A percentile compares a stretch with the other conserved stretches of the same genome.
Conservation (phyloP, 805 yeast species). For the Yamadazyma phyllophila region DNA sequence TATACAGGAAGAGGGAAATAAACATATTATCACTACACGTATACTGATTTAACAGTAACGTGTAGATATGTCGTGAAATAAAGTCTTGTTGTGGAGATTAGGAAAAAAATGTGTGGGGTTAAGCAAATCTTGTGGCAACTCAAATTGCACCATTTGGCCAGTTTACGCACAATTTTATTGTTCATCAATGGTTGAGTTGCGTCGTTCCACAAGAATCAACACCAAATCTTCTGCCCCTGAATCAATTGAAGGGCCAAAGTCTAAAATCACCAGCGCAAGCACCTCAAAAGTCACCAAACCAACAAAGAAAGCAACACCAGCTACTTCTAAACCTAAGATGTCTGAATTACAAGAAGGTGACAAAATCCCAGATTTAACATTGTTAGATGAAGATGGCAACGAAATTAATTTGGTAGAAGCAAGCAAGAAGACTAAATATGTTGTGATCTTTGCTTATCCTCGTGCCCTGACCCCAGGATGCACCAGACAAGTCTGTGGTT, state of each 20-base stretch:
- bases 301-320: conserved; percentile 10
- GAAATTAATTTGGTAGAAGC: conserved; percentile 36
- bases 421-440: conserved; percentile 30
- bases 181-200: conserved; percentile 32
- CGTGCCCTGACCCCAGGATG: conserved; percentile 95
- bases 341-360: conserved; percentile 53
- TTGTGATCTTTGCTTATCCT: conserved; percentile 69
- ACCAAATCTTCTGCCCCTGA: conserved; percentile 11
- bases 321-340: conserved; percentile 15
- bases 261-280: not conserved
- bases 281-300: conserved; percentile 16
- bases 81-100: too few relatives aligned
- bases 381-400: conserved; percentile 69
- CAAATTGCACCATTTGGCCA: conserved; percentile 2
- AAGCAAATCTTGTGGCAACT: not conserved
- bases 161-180: conserved; percentile 1
- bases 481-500: conserved; percentile 91
- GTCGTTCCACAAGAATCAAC: conserved; percentile 36
- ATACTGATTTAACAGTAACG: too few relatives aligned
- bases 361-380: conserved; percentile 58
- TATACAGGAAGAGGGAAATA: not conserved
- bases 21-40: not conserved
- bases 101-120: too few relatives aligned
- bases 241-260: conserved; percentile 13
- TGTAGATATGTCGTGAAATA: too few relatives aligned